Evolutionary conservation across 1,139 yeast genomes (phyloP).

Genomic region (Saccharomyces pastorianus): DNA sequence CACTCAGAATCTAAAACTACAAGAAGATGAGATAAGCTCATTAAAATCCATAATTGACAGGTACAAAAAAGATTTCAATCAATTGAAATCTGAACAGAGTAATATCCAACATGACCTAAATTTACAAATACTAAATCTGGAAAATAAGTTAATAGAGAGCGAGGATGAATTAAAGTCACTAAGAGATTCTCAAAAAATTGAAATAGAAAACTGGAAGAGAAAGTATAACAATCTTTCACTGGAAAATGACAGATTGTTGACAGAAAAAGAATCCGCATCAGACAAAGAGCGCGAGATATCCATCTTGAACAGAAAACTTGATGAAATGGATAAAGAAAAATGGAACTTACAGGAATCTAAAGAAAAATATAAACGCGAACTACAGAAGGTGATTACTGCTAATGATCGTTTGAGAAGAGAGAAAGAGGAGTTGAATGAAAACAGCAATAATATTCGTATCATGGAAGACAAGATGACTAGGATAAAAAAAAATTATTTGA

Average conservation of each 20-base stretch:
- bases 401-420: constrained; percentile 20
- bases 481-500: constrained; percentile 22
- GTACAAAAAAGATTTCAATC: constrained; percentile 5
- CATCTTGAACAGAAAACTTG: constrained; percentile 7
- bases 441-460: constrained; percentile 1
- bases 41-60: constrained; percentile 12
- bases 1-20: constrained; percentile 7
- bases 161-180: constrained; percentile 2
- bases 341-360: constrained; percentile 15
- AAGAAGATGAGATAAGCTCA: constrained; percentile 11
- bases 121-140: not conserved
- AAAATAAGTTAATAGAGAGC: not conserved
- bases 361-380: constrained; percentile 20
- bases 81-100: not conserved
- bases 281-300: constrained; percentile 3
- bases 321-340: constrained; percentile 10
- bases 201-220: constrained; percentile 2
- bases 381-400: constrained; percentile 16
- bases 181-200: constrained; percentile 3
- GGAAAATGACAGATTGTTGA: not conserved
- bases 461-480: constrained; percentile 18
- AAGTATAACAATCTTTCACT: not conserved
- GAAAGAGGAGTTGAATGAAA: constrained; percentile 5
- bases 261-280: not conserved
- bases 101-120: not conserved